Conservation (phyloP, 148 eudicot species). For the Suaeda aralocaspica region DNA sequence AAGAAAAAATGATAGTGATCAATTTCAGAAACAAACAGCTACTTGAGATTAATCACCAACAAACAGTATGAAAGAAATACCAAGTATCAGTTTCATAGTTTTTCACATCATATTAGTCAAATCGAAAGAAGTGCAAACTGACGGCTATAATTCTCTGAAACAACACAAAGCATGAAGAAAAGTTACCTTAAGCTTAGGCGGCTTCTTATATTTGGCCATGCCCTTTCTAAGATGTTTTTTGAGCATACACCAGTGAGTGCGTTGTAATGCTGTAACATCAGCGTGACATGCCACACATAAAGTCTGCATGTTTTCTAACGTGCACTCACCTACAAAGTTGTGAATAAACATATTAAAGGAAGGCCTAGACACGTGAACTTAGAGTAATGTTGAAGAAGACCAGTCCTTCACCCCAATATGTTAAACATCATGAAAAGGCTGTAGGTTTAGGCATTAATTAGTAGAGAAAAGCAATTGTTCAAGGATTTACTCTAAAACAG, state of each 20-base stretch:
- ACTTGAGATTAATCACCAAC: no score
- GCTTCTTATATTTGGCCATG: constrained; percentile 20
- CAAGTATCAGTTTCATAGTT: background rate
- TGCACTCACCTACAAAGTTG: constrained; percentile 71
- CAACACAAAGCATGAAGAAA: background rate
- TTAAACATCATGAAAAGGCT: background rate
- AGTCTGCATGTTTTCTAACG: constrained; percentile 87
- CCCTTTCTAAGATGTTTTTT: constrained; percentile 54
- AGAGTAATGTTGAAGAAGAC: background rate
- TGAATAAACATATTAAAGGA: constrained; percentile 7
- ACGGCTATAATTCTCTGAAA: background rate
- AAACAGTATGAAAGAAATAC: no score
- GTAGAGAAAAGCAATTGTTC: background rate
- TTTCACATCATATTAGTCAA: no score
- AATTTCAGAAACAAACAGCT: no score
- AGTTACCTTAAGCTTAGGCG: constrained; percentile 41
- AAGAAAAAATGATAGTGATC: no score
- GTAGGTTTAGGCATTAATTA: background rate
- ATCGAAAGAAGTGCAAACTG: background rate
- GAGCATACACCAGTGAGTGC: constrained; percentile 52
- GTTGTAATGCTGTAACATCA: constrained; percentile 81
- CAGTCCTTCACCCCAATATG: background rate
- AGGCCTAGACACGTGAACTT: background rate
- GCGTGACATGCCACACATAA: constrained; percentile 93
- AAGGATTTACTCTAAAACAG: background rate